Evolutionary conservation across 164 flowering plant genomes (phyloP).

Genomic region (Nymphaea colorata): DNA sequence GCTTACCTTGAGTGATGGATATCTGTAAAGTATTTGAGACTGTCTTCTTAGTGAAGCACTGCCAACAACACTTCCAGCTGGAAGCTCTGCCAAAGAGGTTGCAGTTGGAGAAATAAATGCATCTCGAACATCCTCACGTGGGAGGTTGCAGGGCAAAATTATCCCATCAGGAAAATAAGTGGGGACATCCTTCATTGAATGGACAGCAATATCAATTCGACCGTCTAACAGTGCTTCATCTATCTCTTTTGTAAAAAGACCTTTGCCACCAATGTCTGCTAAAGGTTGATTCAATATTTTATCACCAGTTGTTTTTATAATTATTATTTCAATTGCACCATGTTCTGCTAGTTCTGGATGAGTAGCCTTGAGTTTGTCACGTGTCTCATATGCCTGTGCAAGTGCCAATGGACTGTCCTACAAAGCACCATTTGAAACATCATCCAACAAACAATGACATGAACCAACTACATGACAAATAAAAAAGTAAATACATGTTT

Average conservation of each 20-base stretch:
- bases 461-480: neutral
- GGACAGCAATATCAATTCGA: slow-evolving; percentile 91
- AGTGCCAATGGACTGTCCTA: slow-evolving; percentile 94
- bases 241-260: slow-evolving; percentile 89
- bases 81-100: slow-evolving; percentile 70
- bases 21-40: slow-evolving; percentile 82
- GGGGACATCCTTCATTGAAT: slow-evolving; percentile 99
- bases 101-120: slow-evolving; percentile 76
- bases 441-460: slow-evolving; percentile 5
- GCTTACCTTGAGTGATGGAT: slow-evolving; percentile 72
- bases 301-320: slow-evolving; percentile 95
- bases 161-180: slow-evolving; percentile 85
- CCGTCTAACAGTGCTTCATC: slow-evolving; percentile 84
- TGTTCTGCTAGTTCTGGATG: slow-evolving; percentile 81
- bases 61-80: slow-evolving; percentile 77
- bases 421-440: slow-evolving; percentile 19
- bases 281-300: slow-evolving; percentile 80
- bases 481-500: neutral
- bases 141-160: slow-evolving; percentile 85
- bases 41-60: slow-evolving; percentile 95
- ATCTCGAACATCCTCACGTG: slow-evolving; percentile 93
- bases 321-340: slow-evolving; percentile 80
- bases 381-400: slow-evolving; percentile 94
- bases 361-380: slow-evolving; percentile 58
- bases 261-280: slow-evolving; percentile 98